Evolutionary conservation across 768 basidiomycete genomes (phyloP), one percentile per base, ranked within the genome.

Genomic region (Xerocomus brunneocitrinus): DNA sequence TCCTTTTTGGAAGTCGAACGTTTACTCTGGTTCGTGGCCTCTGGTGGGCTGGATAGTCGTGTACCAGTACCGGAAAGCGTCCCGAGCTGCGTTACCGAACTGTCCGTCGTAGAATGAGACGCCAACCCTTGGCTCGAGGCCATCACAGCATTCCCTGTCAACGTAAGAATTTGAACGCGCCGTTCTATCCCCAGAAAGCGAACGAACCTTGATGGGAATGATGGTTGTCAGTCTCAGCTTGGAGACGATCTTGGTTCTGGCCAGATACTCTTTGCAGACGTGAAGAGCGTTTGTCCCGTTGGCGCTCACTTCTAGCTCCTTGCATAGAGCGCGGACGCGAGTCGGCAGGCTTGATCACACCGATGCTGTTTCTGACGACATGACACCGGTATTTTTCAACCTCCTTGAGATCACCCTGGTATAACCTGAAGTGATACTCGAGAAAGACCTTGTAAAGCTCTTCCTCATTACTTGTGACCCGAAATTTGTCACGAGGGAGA

Each of bases 401-500:
- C 1, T 9, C 7, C 8, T 19, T 0, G 10, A 2, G 8, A n/a
- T 16, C 8, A 2, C 19, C 47, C 44, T 3, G 5, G 24, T 28
- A 14, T 30, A 65, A 40, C 28, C 0, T 43, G 30, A 14, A 2
- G 44, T 68, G 55, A 36, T 58, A 70, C 32, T 56, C 14, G 53
- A 68, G 45, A 52, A 70, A 68, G 35, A 28, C 48, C 44, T 3
- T 25, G 56, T 49, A 68, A 7, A 67, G 55, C 40, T 44, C 38
- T 40, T 44, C 7, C 9, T 56, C 57, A 30, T 42, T 47, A 32
- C 59, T 56, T 24, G 34, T 50, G 38, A 49, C 10, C 7, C 54
- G 46, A 27, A 60, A 22, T n/a, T 31, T 28, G 43, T 44, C 48
- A 14, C 53, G 16, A 4, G 34, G 9, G 35, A 40, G 13, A 31